Conservation (phyloP, 495 filamentous ascomycete genomes). For the Filosporella fistucella region DNA sequence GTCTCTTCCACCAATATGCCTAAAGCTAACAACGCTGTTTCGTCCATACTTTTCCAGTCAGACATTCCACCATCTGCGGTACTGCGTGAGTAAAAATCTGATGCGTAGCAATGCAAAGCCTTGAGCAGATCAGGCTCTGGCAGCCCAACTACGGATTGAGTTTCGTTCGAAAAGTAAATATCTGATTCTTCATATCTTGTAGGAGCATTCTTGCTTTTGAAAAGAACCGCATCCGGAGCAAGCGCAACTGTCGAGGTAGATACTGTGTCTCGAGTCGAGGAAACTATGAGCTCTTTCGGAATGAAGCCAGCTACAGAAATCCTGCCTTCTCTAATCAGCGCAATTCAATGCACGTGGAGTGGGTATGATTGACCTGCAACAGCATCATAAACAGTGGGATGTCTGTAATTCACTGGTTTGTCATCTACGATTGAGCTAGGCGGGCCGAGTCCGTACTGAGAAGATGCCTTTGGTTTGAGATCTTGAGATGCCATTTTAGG, state of each 20-base stretch:
- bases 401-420: constrained; percentile 23
- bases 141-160: constrained; percentile 34
- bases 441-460: neutral
- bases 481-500: constrained; percentile 20
- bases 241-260: constrained; percentile 47
- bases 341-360: neutral
- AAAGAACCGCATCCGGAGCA: constrained; percentile 73
- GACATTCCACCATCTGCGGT: constrained; percentile 8
- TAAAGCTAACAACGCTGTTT: constrained; percentile 76
- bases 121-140: constrained; percentile 74
- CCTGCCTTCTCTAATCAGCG: too few species aligned
- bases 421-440: constrained; percentile 1
- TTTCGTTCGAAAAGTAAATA: constrained; percentile 59
- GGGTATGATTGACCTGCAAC: constrained; percentile 55
- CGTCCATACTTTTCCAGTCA: constrained; percentile 67
- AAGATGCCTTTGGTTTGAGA: constrained; percentile 3
- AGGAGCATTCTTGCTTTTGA: constrained; percentile 57
- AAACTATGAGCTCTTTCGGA: constrained; percentile 28
- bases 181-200: constrained; percentile 63
- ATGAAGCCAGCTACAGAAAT: constrained; percentile 41
- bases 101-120: constrained; percentile 67
- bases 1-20: constrained; percentile 82
- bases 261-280: constrained; percentile 44
- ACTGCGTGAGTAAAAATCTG: constrained; percentile 59
- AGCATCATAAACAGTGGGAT: constrained; percentile 69